Conservation (phyloP, 352 stramenopile species). For the Phytophthora ohioensis region DNA sequence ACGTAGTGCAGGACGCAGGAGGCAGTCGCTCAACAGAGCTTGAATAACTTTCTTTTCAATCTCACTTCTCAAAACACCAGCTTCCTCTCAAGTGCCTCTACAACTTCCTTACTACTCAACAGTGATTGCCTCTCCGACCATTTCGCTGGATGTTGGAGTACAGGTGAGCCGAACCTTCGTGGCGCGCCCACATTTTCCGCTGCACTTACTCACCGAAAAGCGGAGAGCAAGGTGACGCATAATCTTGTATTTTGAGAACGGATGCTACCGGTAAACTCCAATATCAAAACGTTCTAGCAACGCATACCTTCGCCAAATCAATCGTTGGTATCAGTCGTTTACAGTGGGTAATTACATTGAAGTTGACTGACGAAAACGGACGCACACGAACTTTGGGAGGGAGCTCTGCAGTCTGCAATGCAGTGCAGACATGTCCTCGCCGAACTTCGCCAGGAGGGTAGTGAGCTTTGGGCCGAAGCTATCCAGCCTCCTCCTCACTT, state of each 20-base stretch:
- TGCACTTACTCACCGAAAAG: background rate
- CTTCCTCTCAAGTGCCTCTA: too few relatives aligned
- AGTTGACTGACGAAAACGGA: background rate
- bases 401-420: background rate
- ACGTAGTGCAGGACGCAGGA: too few relatives aligned
- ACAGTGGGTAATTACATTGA: background rate
- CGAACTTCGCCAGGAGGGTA: background rate
- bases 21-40: too few relatives aligned
- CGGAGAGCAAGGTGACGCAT: background rate
- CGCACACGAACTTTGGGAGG: background rate
- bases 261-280: background rate
- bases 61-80: too few relatives aligned
- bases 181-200: background rate
- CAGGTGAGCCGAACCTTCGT: background rate
- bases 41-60: too few relatives aligned
- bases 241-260: slow-evolving; percentile 10
- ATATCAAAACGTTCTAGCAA: background rate
- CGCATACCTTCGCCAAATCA: background rate
- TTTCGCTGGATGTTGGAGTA: slow-evolving; percentile 7
- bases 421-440: background rate
- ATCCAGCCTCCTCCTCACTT: background rate
- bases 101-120: too few relatives aligned
- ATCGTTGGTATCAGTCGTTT: background rate
- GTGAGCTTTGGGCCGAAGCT: too few relatives aligned
- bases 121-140: background rate